A percentile compares a stretch with the other conserved stretches of the same genome.
Evolutionary conservation across 169 alveolate genomes (phyloP).

Genomic region (Plasmodium relictum): DNA sequence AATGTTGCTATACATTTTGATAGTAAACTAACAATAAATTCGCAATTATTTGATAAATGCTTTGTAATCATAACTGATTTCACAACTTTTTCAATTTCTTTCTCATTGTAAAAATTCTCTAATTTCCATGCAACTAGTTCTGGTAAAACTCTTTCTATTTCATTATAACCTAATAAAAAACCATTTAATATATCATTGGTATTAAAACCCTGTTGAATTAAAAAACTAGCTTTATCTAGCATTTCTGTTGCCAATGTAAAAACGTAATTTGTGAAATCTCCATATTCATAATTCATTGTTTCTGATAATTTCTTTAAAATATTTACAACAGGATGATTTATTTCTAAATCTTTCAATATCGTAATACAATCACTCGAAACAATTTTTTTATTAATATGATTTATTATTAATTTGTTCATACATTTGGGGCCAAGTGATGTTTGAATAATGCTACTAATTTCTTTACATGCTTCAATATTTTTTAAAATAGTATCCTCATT

Average conservation of each 20-base stretch:
- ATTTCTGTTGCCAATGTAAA: constrained; percentile 98
- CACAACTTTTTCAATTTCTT: constrained; percentile 85
- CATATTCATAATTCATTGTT: constrained; percentile 97
- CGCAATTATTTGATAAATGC: constrained; percentile 78
- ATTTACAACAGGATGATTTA: constrained; percentile 99
- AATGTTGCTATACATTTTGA: constrained; percentile 93
- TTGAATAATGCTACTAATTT: constrained; percentile 93
- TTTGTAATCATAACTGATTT: constrained; percentile 82
- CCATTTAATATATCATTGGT: constrained; percentile 97
- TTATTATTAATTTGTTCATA: constrained; percentile 98
- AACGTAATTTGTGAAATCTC: constrained; percentile 98
- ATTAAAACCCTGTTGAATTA: constrained; percentile 95
- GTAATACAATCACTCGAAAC: constrained; percentile 98
- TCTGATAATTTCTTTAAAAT: constrained; percentile 98
- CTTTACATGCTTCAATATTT: constrained; percentile 96
- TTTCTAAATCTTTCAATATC: constrained; percentile 97
- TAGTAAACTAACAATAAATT: constrained; percentile 82
- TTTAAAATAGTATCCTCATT: constrained; percentile 67
- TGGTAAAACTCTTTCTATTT: constrained; percentile 32
- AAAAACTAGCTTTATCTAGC: constrained; percentile 91
- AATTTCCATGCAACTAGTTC: constrained; percentile 78
- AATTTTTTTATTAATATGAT: constrained; percentile 96
- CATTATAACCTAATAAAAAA: constrained; percentile 83
- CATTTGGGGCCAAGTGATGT: constrained; percentile 98
- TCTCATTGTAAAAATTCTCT: constrained; percentile 83